A percentile compares a stretch with the other conserved stretches of the same genome.
Evolutionary conservation across 805 yeast genomes (phyloP).

Genomic region (Diddensiella transvaalensis): DNA sequence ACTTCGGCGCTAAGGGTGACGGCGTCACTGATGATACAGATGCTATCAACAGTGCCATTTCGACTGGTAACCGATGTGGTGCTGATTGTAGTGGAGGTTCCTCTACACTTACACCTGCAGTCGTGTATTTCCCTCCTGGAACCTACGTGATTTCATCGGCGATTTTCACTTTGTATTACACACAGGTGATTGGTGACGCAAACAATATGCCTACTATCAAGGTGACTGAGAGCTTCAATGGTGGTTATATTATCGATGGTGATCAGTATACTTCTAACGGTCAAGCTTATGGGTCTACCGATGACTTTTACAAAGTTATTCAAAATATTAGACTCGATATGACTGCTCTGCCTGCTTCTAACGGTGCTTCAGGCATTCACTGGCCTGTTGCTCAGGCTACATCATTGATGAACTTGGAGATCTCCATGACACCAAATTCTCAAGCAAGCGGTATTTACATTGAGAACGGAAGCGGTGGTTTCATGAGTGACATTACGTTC

Average conservation of each 20-base stretch:
- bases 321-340: not conserved
- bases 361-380: not conserved
- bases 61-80: constrained; percentile 2
- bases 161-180: not conserved
- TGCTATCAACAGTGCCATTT: constrained; percentile 8
- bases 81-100: not conserved
- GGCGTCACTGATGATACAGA: constrained; percentile 8
- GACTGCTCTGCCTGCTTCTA: not conserved
- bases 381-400: not conserved
- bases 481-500: not conserved
- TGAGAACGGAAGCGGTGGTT: not conserved
- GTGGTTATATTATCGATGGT: not conserved
- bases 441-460: not conserved
- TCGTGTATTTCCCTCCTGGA: constrained; percentile 7
- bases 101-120: not conserved
- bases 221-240: not conserved
- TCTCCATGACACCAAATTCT: not conserved
- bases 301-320: not conserved
- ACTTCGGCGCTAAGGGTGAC: constrained; percentile 11
- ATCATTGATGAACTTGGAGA: not conserved
- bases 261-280: not conserved
- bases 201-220: not conserved
- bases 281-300: not conserved
- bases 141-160: not conserved
- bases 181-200: not conserved